Evolutionary conservation across 345 rosid genomes (phyloP).

Genomic region (Orychophragmus violaceus): DNA sequence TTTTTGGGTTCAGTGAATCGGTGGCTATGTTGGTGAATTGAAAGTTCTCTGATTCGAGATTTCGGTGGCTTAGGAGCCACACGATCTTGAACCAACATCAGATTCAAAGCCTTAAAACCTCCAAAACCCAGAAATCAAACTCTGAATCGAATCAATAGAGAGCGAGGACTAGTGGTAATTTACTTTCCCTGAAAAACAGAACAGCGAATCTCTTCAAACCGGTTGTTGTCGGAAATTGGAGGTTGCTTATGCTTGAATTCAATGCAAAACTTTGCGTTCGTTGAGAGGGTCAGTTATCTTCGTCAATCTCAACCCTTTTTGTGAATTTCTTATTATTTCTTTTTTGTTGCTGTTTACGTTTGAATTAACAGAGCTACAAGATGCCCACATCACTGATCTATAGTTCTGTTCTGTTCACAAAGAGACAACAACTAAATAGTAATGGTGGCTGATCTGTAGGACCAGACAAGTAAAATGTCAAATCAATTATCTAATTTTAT

Average conservation of each 20-base stretch:
- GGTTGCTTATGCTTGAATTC: constrained; percentile 24
- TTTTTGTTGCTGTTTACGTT: constrained; percentile 5
- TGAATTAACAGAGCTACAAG: not conserved
- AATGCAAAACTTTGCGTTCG: constrained; percentile 10
- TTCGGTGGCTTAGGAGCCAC: no score
- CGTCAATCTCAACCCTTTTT: not conserved
- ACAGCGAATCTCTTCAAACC: not conserved
- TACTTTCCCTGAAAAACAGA: not conserved
- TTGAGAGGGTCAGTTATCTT: constrained; percentile 9
- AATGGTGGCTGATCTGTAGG: constrained; percentile 10
- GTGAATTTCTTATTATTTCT: not conserved
- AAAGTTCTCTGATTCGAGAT: no score
- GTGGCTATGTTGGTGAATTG: no score
- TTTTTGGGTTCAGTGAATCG: no score
- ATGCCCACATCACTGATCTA: constrained; percentile 1
- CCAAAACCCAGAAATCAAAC: not conserved
- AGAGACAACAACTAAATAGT: constrained; percentile 15
- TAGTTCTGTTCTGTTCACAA: not conserved
- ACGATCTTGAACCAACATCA: no score
- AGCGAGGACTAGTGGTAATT: not conserved
- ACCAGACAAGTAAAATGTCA: not conserved
- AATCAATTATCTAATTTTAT: not conserved
- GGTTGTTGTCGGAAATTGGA: constrained; percentile 17
- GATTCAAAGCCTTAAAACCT: no score
- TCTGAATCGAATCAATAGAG: not conserved